Evolutionary conservation across 176 grass and related monocot genomes (phyloP).

Genomic region (Phoenix roebelenii): DNA sequence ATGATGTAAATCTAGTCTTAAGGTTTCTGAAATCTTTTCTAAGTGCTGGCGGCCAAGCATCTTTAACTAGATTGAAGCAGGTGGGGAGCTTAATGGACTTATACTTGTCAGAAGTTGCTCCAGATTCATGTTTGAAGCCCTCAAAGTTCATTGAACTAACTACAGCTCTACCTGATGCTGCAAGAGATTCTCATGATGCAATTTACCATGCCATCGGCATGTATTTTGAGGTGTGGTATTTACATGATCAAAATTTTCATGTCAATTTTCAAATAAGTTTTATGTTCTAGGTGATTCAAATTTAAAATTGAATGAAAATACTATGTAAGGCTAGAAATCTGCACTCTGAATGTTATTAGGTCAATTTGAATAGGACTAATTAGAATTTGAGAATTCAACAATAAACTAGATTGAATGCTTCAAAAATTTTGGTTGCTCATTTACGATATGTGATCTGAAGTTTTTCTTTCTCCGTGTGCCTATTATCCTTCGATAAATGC

Average conservation of each 20-base stretch:
- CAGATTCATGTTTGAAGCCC: slow-evolving; percentile 60
- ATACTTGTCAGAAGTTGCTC: slow-evolving; percentile 83
- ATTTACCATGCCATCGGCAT: slow-evolving; percentile 82
- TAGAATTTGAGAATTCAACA: too few species aligned
- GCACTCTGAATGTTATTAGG: too few species aligned
- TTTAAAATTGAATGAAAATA: too few species aligned
- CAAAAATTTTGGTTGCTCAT: too few species aligned
- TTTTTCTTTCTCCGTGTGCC: too few species aligned
- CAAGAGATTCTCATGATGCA: slow-evolving; percentile 79
- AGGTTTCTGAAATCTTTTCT: slow-evolving; percentile 66
- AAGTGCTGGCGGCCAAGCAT: slow-evolving; percentile 5
- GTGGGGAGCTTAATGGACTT: slow-evolving; percentile 55
- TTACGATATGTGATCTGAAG: too few species aligned
- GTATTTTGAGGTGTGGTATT: slow-evolving; percentile 63
- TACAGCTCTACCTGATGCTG: slow-evolving; percentile 43
- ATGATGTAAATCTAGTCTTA: slow-evolving; percentile 65
- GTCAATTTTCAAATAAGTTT: too few species aligned
- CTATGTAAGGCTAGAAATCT: too few species aligned
- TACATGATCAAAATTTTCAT: not conserved
- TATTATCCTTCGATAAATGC: not conserved
- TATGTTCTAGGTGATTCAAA: too few species aligned
- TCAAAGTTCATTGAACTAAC: slow-evolving; percentile 56
- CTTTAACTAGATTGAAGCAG: slow-evolving; percentile 45
- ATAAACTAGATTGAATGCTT: too few species aligned
- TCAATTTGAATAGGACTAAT: too few species aligned